Base-by-base conservation (phyloP, 2,329 filamentous ascomycete species). In the Teratosphaeria pseudoeucalypti region DNA sequence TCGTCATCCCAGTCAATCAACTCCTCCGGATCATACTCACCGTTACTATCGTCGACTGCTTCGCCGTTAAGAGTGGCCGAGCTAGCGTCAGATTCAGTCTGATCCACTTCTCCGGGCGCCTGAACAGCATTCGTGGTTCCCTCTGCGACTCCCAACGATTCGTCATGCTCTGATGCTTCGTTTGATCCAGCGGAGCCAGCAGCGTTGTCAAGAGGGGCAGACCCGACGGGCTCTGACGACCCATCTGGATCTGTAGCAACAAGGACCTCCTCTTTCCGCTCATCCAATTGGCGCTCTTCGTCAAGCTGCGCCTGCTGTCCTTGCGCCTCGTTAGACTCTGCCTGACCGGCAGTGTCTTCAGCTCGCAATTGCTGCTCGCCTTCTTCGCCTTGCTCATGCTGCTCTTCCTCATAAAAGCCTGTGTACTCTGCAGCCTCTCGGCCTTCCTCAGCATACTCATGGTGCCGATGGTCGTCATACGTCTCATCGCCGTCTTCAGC, bases 11-110 rank as follows among this genome's bases (percentile, higher is more conserved):
- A 70, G 39, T 67, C 64, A 32, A 69, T 66, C 5, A 63, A 47
- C 12, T 67, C 62, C 16, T 67, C 65, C 54, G 47, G 27, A 27
- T 59, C 32, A 54, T 65, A 68, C 68, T 71, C 64, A 71, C 68
- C 69, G 63, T 61, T 62, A 27, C 56, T 55, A 37, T 63, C 62
- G 54, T 66, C 63, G 56, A 63, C 58, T 26, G 27, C 12, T 59
- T 65, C 63, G 32, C 59, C 64, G 57, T 64, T 63, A 63, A 65
- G 58, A 54, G 64, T 65, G 23, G 58, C 64, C 60, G 66, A 68
- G 61, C 63, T 68, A 57, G 63, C 63, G 19, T 57, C 58, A 34
- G 52, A 55, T 14, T 53, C 47, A 47, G 62, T 59, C 19, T 57
- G 26, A 34, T 57, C 29, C 34, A 59, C 54, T 23, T 58, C 56